Evolutionary conservation across 768 basidiomycete genomes (phyloP), one percentile per base, ranked within the genome.

Genomic region (Lyophyllum shimeji): DNA sequence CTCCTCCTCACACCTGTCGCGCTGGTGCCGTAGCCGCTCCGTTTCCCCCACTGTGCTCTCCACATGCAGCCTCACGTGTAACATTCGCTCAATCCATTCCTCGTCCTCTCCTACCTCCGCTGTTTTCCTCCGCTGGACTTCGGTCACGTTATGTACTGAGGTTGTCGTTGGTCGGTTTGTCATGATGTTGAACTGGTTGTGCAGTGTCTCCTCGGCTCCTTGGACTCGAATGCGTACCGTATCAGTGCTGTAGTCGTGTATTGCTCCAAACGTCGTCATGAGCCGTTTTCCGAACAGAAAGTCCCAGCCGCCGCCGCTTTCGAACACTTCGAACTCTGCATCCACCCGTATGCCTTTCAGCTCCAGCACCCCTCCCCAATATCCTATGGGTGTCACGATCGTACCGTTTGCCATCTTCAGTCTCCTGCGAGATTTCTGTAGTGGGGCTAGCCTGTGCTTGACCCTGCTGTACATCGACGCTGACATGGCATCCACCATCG

Each of bases 221-320:
- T 18, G 31, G n/a, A 44, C 45, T 45, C 42, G 21, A 45, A 59
- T 27, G 12, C 29, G 39, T 4, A 67, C 52, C 21, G 33, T 47
- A 39, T 66, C 63, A 7, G 31, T 23, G 0, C 18, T 47, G 33
- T 69, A 72, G 31, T 71, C 60, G n/a, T 71, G 71, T 1, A 63
- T 39, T 7, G 61, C 67, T 9, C 53, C 11, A 31, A 70, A 65
- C 8, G 37, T 39, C 21, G 53, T 52, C 15, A 71, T 61, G 6
- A 65, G 47, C 0, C 65, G 66, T 51, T 73, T 73, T n/a, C 69
- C 67, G 8, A 73, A 60, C 1, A 71, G 44, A 17, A 71, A 55
- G 1, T 56, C 51, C 67, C 67, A 73, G 17, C 64, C 62, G 0
- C 64, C 64, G 1, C 65, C 59, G 24, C 71, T 69, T 45, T 66